Evolutionary conservation across 2,329 filamentous ascomycete genomes (phyloP).

Genomic region (Cercospora nicotianae): DNA sequence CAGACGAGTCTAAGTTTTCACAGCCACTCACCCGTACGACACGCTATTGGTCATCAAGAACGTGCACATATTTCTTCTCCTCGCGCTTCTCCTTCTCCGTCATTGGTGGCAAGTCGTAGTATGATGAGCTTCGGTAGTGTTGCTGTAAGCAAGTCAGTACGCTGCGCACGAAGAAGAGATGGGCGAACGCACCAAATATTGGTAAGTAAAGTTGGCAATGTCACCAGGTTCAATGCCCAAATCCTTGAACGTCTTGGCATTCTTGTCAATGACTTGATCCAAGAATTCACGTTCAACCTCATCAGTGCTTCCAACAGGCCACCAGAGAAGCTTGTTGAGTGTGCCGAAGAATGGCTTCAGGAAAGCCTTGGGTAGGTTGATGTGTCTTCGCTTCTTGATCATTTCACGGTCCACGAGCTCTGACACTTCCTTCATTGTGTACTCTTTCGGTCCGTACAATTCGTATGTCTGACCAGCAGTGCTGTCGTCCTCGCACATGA

Average conservation of each 20-base stretch:
- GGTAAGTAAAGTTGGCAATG: slow-evolving; percentile 81
- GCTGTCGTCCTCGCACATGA: slow-evolving; percentile 85
- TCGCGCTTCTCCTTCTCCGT: slow-evolving; percentile 93
- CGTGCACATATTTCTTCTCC: slow-evolving; percentile 96
- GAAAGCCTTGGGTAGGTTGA: slow-evolving; percentile 83
- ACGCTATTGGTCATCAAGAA: slow-evolving; percentile 79
- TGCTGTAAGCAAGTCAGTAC: slow-evolving; percentile 55
- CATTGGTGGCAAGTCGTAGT: slow-evolving; percentile 90
- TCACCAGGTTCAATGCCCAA: slow-evolving; percentile 87
- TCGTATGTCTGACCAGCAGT: slow-evolving; percentile 91
- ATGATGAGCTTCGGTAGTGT: slow-evolving; percentile 83
- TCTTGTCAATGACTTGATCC: slow-evolving; percentile 85
- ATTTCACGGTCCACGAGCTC: slow-evolving; percentile 90
- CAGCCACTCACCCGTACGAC: not conserved
- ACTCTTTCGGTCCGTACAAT: slow-evolving; percentile 90
- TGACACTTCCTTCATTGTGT: slow-evolving; percentile 83
- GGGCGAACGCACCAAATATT: slow-evolving; percentile 82
- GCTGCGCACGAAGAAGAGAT: slow-evolving; percentile 17
- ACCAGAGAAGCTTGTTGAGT: slow-evolving; percentile 85
- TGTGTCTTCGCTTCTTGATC: slow-evolving; percentile 80
- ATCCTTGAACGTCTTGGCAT: slow-evolving; percentile 93
- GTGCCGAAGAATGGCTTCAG: slow-evolving; percentile 73
- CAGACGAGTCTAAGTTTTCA: not conserved
- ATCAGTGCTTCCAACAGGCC: slow-evolving; percentile 78
- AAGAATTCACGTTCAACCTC: slow-evolving; percentile 90